Conservation (phyloP, 345 rosid genomes). For the Camelina neglecta region DNA sequence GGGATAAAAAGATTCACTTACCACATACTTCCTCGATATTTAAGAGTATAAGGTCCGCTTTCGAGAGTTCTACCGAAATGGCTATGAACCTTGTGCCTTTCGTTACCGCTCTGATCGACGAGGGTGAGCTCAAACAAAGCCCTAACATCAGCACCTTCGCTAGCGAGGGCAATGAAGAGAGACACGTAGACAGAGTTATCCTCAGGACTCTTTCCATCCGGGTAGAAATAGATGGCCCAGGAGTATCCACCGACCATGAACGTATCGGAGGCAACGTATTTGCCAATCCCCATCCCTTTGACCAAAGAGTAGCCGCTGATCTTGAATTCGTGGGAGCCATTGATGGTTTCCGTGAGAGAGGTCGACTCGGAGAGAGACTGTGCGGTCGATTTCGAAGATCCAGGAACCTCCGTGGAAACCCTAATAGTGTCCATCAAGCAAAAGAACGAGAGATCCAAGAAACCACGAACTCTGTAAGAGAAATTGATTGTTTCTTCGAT, state of each 20-base stretch:
- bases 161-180: slow-evolving; percentile 70
- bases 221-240: slow-evolving; percentile 83
- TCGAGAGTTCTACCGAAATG: slow-evolving; percentile 82
- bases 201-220: slow-evolving; percentile 79
- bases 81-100: slow-evolving; percentile 68
- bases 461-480: slow-evolving; percentile 17
- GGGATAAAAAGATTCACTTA: slow-evolving; percentile 38
- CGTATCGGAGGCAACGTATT: slow-evolving; percentile 67
- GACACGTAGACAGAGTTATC: slow-evolving; percentile 66
- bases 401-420: slow-evolving; percentile 51
- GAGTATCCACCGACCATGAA: slow-evolving; percentile 71
- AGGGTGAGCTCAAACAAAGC: slow-evolving; percentile 84
- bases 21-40: slow-evolving; percentile 88
- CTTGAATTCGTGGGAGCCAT: slow-evolving; percentile 75
- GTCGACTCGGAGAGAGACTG: slow-evolving; percentile 55
- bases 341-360: slow-evolving; percentile 65
- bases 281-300: slow-evolving; percentile 80
- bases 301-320: slow-evolving; percentile 65
- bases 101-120: slow-evolving; percentile 76
- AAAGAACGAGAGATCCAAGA: slow-evolving; percentile 27
- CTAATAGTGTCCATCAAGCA: slow-evolving; percentile 62
- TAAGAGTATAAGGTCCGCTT: slow-evolving; percentile 77
- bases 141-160: slow-evolving; percentile 78
- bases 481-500: slow-evolving; percentile 23
- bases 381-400: slow-evolving; percentile 42